Conservation (phyloP, 208 protist species). For the Endotrypanum monterogeii region DNA sequence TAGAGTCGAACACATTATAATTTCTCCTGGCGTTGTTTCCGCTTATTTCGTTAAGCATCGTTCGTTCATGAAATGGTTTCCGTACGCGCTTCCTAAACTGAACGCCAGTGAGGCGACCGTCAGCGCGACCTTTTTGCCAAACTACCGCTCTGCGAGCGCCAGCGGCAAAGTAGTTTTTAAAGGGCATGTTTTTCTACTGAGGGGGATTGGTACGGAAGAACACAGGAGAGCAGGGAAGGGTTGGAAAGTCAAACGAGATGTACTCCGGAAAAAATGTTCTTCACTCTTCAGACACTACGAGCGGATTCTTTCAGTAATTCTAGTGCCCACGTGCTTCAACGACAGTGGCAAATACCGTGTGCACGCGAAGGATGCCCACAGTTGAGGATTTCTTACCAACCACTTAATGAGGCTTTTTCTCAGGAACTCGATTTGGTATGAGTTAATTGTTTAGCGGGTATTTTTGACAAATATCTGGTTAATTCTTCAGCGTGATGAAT, state of each 20-base stretch:
- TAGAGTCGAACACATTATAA: conserved; percentile 38
- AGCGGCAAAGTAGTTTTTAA: conserved; percentile 54
- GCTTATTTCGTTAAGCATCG: conserved; percentile 19
- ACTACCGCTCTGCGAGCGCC: conserved; percentile 16
- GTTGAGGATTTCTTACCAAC: background rate
- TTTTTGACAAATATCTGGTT: background rate
- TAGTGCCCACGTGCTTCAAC: background rate
- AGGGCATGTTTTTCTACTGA: conserved; percentile 30
- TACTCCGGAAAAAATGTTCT: background rate
- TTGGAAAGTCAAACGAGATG: background rate
- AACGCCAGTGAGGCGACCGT: conserved; percentile 31
- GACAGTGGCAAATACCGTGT: background rate
- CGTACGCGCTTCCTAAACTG: conserved; percentile 43
- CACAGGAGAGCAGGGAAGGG: background rate
- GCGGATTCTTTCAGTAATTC: background rate
- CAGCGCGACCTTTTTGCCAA: conserved; percentile 34
- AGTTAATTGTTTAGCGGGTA: background rate
- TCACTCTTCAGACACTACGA: background rate
- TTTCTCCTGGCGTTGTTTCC: background rate
- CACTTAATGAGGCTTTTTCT: background rate
- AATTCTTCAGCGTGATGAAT: background rate
- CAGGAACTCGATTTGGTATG: background rate
- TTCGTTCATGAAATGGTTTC: conserved; percentile 39
- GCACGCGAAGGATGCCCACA: background rate
- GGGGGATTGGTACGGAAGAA: background rate